Evolutionary conservation across 495 filamentous ascomycete genomes (phyloP), one percentile per base, ranked within the genome.

Genomic region (Aspergillus ostianus): DNA sequence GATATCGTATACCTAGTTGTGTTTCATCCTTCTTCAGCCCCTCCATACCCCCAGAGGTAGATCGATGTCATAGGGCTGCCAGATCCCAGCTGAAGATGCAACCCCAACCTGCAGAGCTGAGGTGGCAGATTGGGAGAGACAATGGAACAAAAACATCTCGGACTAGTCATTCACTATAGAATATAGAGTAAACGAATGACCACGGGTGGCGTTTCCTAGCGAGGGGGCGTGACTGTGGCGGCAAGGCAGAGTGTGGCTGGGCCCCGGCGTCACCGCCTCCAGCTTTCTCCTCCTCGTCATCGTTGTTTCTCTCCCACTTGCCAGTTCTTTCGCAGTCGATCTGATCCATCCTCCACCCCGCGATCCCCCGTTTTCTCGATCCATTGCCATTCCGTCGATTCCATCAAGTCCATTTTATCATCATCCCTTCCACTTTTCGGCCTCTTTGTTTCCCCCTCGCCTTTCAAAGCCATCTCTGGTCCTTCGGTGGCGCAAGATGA

Each of bases 401-500:
- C 36, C 13, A 41, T 41, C 36, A 15, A 41, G 12, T 41, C 47
- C 17, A 29, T 29, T 21, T 27, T 23, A 6, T 21, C 26, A 17
- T 26, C 36, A 5, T 55, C 6, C 18, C 29, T 46, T 18, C 52
- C 12, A 23, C 19, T 27, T 29, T 51, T 10, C 45, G 41, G 2
- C 23, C 47, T 10, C 54, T 51, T 45, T 47, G 44, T 45, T 51
- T 51, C 47, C 55, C 47, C 55, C 56, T 58, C 55, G 55, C 50
- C 54, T 64, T 65, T 49, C 48, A 49, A 41, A 54, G 30, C 61
- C 57, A 58, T 68, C 55, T 58, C 56, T 51, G 57, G 26, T 59
- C 46, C 58, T 57, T 57, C 51, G 57, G 69, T 67, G 70, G 66
- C 70, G 71, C 78, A 86, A 80, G 65, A 91, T 92, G 89, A 90